Conservation (phyloP, 331 rosid genomes). For the Saraca asoca region DNA sequence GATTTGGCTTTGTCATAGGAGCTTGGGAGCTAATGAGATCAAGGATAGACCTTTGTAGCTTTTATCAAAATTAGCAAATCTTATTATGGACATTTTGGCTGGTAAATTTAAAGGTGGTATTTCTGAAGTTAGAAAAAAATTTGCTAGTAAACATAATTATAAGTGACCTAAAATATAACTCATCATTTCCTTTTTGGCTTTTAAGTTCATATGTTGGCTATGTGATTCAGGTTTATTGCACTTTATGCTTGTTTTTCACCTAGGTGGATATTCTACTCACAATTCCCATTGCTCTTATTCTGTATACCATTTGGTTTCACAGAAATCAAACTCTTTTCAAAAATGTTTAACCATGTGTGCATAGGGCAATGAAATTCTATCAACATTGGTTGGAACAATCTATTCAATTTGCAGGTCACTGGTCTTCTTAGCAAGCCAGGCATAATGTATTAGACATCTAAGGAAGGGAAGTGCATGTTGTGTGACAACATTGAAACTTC, state of each 20-base stretch:
- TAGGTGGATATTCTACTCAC: conserved; percentile 14
- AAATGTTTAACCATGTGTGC: too few species aligned
- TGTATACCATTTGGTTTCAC: too few species aligned
- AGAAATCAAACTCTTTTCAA: too few species aligned
- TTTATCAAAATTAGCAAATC: conserved; percentile 78
- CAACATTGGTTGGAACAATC: too few species aligned
- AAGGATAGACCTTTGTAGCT: conserved; percentile 78
- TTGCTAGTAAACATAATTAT: conserved; percentile 53
- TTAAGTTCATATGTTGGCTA: not conserved
- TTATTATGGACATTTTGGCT: conserved; percentile 89
- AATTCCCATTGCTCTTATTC: too few species aligned
- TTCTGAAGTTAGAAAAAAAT: conserved; percentile 59
- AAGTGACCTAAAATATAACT: conserved; percentile 36
- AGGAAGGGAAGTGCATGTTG: too few species aligned
- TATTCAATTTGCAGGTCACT: too few species aligned
- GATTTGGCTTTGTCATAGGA: conserved; percentile 76
- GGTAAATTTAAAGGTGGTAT: conserved; percentile 60
- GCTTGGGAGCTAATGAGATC: conserved; percentile 86
- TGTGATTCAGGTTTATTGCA: not conserved
- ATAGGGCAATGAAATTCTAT: too few species aligned
- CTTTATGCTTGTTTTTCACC: conserved; percentile 17
- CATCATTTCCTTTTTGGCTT: not conserved
- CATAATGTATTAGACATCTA: too few species aligned
- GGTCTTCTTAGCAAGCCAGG: too few species aligned
- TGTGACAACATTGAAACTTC: too few species aligned